A percentile compares a stretch with the other conserved stretches of the same genome.
phyloP scores from a whole-genome alignment of 2,329 filamentous ascomycete genomes.

The Magnaporthales sp. region DNA sequence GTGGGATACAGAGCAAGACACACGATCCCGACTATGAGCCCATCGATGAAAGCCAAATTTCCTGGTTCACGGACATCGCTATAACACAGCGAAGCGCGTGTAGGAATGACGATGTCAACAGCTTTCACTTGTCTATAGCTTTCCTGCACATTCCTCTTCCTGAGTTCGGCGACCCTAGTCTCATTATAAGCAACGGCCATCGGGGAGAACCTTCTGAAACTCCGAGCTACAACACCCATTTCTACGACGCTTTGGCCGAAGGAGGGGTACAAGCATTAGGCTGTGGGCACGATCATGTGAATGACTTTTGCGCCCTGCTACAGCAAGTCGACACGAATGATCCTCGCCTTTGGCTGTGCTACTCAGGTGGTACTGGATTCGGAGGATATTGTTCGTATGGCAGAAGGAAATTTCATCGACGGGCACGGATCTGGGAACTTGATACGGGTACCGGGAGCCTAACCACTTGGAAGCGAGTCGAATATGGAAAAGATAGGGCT shows the following conservation, averaged over 20 bases:
- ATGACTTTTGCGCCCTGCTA: slow-evolving; percentile 22
- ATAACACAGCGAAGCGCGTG: slow-evolving; percentile 14
- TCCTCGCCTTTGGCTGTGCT: slow-evolving; percentile 20
- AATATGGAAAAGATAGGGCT: slow-evolving; percentile 10
- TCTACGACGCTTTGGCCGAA: slow-evolving; percentile 20
- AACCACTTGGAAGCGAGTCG: slow-evolving; percentile 21
- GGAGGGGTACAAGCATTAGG: slow-evolving; percentile 19
- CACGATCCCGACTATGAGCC: slow-evolving; percentile 18
- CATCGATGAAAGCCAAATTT: slow-evolving; percentile 21
- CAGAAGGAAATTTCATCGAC: slow-evolving; percentile 18
- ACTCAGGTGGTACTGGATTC: slow-evolving; percentile 19
- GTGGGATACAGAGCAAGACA: slow-evolving; percentile 17
- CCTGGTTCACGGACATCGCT: slow-evolving; percentile 20
- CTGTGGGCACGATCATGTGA: slow-evolving; percentile 23
- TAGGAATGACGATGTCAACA: slow-evolving; percentile 1
- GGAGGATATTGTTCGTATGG: slow-evolving; percentile 22
- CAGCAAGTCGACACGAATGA: slow-evolving; percentile 15
- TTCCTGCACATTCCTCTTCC: slow-evolving; percentile 20
- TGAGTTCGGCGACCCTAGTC: slow-evolving; percentile 17
- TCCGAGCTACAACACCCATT: slow-evolving; percentile 20
- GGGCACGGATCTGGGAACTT: slow-evolving; percentile 20
- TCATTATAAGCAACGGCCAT: slow-evolving; percentile 16
- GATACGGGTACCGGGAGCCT: slow-evolving; percentile 14
- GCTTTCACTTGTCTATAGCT: slow-evolving; percentile 17
- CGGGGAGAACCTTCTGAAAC: slow-evolving; percentile 19